A percentile compares a stretch with the other conserved stretches of the same genome.
These are phyloP conservation scores for Nicotiana tabacum DNA, from an alignment of 257 asterid genomes.

Conservation along the genomic window DNA sequence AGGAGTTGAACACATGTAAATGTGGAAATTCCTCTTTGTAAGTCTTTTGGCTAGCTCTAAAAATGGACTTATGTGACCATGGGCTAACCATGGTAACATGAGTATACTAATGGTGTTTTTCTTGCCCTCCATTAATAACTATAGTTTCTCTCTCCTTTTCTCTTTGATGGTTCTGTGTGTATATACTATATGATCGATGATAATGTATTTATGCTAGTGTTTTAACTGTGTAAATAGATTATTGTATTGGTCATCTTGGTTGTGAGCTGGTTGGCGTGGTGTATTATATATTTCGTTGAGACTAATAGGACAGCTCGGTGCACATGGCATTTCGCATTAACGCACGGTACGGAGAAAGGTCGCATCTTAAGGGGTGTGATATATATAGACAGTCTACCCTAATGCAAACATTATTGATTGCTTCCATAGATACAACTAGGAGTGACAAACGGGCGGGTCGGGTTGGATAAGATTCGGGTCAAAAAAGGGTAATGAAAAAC, in stretches of 20 bases:
- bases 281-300: neutral
- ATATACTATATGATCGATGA: neutral
- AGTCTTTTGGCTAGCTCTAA: slow-evolving; percentile 38
- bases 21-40: slow-evolving; percentile 17
- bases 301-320: too few relatives aligned
- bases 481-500: too few relatives aligned
- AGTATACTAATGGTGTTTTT: neutral
- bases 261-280: neutral
- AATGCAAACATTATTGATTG: too few relatives aligned
- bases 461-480: too few relatives aligned
- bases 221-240: too few relatives aligned
- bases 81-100: slow-evolving; percentile 14
- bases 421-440: too few relatives aligned
- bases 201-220: too few relatives aligned
- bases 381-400: too few relatives aligned
- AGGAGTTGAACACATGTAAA: slow-evolving; percentile 41
- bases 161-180: neutral
- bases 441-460: too few relatives aligned
- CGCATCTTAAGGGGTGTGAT: too few relatives aligned
- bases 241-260: neutral
- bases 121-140: slow-evolving; percentile 10
- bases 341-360: too few relatives aligned
- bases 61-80: slow-evolving; percentile 14
- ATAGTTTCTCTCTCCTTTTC: neutral
- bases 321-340: too few relatives aligned